These are phyloP conservation scores for Schizopora paradoxa DNA, from an alignment of 1,284 basidiomycete genomes.

Conservation along the genomic window DNA sequence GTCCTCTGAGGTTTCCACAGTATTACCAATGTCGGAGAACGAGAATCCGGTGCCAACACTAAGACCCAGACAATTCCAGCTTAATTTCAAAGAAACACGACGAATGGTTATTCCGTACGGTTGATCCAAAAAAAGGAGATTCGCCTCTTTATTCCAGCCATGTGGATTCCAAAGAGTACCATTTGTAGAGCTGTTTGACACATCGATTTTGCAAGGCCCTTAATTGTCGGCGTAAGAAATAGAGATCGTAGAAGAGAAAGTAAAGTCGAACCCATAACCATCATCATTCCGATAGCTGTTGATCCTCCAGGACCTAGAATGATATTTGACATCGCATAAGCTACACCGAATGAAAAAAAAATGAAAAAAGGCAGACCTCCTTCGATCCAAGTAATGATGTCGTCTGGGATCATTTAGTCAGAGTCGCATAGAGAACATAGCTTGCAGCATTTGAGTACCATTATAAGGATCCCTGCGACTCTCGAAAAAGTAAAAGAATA, in stretches of 20 bases:
- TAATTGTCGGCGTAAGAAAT: background rate
- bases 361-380: constrained; percentile 22
- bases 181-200: no score
- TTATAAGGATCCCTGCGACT: constrained; percentile 33
- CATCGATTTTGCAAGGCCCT: constrained; percentile 48
- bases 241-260: background rate
- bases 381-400: constrained; percentile 36
- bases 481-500: constrained; percentile 83
- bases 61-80: constrained; percentile 38
- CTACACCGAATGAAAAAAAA: background rate
- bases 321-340: background rate
- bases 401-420: no score
- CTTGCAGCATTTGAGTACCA: no score
- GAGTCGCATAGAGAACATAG: no score
- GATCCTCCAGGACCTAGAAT: constrained; percentile 50
- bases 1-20: constrained; percentile 51
- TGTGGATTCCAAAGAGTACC: constrained; percentile 49
- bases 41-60: background rate
- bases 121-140: constrained; percentile 69
- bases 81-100: constrained; percentile 59
- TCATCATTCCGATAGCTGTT: constrained; percentile 54
- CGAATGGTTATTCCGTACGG: constrained; percentile 65
- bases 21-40: background rate
- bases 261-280: constrained; percentile 47
- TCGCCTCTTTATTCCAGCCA: constrained; percentile 66